Evolutionary conservation across 2,329 filamentous ascomycete species (phyloP), one percentile per base, ranked within the genome.

Genomic region (Epicoccum nigrum): DNA sequence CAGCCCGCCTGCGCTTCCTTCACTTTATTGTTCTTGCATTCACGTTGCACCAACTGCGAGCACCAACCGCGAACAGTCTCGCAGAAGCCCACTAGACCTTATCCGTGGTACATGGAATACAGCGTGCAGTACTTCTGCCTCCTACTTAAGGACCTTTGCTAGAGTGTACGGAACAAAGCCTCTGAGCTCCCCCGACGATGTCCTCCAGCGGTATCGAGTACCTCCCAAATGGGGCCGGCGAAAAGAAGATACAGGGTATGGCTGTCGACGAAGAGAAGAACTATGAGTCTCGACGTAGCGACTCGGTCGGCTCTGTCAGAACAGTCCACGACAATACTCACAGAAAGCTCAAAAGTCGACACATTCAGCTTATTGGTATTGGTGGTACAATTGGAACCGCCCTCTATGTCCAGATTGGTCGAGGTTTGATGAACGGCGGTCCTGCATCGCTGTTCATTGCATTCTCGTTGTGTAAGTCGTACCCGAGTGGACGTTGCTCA

Each of bases 361-460:
- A 79, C 51, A 78, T 79, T 42, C 77, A 79, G 53, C 67, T 78
- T 17, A 78, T 79, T 45, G 76, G 76, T 45, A 75, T 75, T 42
- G 71, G 74, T 41, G 76, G 76, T 30, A 79, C 77, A 0, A 79
- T 79, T 56, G 77, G 77, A 20, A 79, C 77, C n/a, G 76, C 76
- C 0, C 64, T 79, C 2, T 79, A 77, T 56, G 77, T 79, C 7
- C 75, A 77, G 45, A 79, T 79, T 45, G 77, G 77, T 21, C 67
- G 65, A 39, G 76, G 76, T 17, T 58, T 79, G 54, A 68, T 78
- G 63, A 77, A 77, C 60, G 76, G 77, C 25, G 77, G 77, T 5
- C 77, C 77, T 9, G 77, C 55, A n/a, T 76, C 74, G 45, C 61
- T 79, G 44, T 79, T 79, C 58, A 53, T 78, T 21, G 77, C 76